Evolutionary conservation across 208 protist genomes (phyloP), one percentile per base, ranked within the genome.

Genomic region (Leishmania major): DNA sequence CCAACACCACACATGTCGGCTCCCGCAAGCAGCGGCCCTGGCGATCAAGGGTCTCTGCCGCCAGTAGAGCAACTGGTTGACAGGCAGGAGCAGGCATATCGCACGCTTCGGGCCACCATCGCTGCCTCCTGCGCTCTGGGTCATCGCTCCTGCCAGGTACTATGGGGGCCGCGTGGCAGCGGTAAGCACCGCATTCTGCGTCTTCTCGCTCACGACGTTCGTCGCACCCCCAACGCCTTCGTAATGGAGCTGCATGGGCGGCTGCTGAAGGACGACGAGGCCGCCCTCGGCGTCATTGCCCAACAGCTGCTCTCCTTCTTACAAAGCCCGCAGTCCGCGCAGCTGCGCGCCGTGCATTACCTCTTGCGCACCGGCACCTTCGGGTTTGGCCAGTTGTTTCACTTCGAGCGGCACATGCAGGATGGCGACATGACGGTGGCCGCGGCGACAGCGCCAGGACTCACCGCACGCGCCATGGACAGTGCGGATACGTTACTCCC

Each of bases 321-420:
- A 47, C 80, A 85, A 43, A 91, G 87, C 43, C 89, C 87, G 67
- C 84, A 91, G 71, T 95, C 92, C 15, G 81, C 70, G 25, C 69
- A 82, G 35, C 81, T 94, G 19, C 91, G 92, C 3, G 86, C 86
- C 2, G 74, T 75, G 62, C 90, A 95, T 75, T 88, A 85, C 71
- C 88, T 87, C 7, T 87, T 97, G 45, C 86, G 84, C 22, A 91
- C 75, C 37, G 94, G 94, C 57, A 87, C 75, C 0, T 96, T 97
- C 87, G 90, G 92, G 28, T 97, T 97, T 90, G 94, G 94, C 19
- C 75, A 82, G 57, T 81, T 97, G 19, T 97, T 97, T 84, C 82
- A 86, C n/a, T 97, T 93, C 73, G 75, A 88, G 15, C 88, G 84
- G 43, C 82, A 79, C 35, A 78, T 91, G 73, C 60, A 77, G 51